Evolutionary conservation across 768 basidiomycete species (phyloP).

Genomic region (Suillus subluteus): DNA sequence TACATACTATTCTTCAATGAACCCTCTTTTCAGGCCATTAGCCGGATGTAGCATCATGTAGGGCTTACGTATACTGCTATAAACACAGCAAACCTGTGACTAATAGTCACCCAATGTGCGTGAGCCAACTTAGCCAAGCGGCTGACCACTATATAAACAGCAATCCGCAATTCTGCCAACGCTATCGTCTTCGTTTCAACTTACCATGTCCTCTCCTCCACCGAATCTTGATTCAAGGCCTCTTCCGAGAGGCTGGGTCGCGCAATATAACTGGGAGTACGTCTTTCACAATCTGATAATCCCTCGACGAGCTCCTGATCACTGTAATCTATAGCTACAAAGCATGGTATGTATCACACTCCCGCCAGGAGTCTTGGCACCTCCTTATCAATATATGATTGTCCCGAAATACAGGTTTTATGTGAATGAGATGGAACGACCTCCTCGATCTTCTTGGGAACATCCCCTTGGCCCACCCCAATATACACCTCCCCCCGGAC

Average conservation of each 20-base stretch:
- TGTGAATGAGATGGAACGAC: slow-evolving; percentile 64
- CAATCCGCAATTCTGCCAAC: slow-evolving; percentile 18
- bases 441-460: slow-evolving; percentile 69
- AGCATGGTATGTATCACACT: slow-evolving; percentile 53
- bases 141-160: slow-evolving; percentile 23
- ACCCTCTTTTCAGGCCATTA: neutral
- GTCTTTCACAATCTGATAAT: slow-evolving; percentile 34
- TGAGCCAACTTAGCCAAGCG: slow-evolving; percentile 12
- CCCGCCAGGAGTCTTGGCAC: neutral
- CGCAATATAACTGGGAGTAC: slow-evolving; percentile 70
- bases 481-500: slow-evolving; percentile 41
- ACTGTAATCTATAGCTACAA: slow-evolving; percentile 51
- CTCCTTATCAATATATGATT: neutral
- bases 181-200: slow-evolving; percentile 15
- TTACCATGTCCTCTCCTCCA: slow-evolving; percentile 47
- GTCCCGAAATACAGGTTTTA: slow-evolving; percentile 63
- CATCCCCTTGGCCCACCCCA: slow-evolving; percentile 62
- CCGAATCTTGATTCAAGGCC: slow-evolving; percentile 58
- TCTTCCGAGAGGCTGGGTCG: slow-evolving; percentile 70
- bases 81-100: slow-evolving; percentile 36
- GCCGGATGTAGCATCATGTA: neutral
- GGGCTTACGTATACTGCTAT: slow-evolving; percentile 13
- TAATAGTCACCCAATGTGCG: slow-evolving; percentile 15
- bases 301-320: slow-evolving; percentile 28
- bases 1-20: slow-evolving; percentile 8